phyloP scores from a whole-genome alignment of 192 early-diverging fungal genomes.

The Oehlia diaphana region DNA sequence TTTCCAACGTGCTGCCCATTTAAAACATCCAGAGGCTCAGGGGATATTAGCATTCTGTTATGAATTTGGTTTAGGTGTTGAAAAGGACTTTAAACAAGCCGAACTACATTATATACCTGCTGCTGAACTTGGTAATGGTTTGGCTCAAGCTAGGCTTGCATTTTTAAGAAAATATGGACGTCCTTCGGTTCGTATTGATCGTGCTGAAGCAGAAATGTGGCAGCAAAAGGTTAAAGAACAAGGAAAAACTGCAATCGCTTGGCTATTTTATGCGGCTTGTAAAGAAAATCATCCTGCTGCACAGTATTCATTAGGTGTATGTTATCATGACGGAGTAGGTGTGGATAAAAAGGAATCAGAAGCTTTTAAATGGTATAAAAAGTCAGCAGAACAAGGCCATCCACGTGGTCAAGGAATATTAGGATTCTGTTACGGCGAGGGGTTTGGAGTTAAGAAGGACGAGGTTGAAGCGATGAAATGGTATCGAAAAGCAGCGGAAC shows the following conservation, averaged over 20 bases:
- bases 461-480: conserved; percentile 66
- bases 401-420: conserved; percentile 69
- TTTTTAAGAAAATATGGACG: conserved; percentile 82
- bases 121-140: conserved; percentile 59
- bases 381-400: conserved; percentile 60
- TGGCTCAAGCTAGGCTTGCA: conserved; percentile 69
- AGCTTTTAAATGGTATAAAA: conserved; percentile 75
- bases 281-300: conserved; percentile 57
- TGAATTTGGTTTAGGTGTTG: conserved; percentile 81
- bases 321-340: conserved; percentile 79
- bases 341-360: conserved; percentile 60
- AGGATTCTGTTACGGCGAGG: conserved; percentile 86
- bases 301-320: conserved; percentile 72
- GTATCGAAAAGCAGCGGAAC: conserved; percentile 59
- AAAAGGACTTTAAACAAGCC: conserved; percentile 58
- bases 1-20: conserved; percentile 50
- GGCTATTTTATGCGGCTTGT: conserved; percentile 64
- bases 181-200: conserved; percentile 74
- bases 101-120: conserved; percentile 68
- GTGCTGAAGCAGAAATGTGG: conserved; percentile 81
- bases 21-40: conserved; percentile 48
- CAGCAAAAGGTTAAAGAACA: conserved; percentile 56
- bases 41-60: conserved; percentile 78
- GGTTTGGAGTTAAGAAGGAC: conserved; percentile 69
- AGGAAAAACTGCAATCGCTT: conserved; percentile 57